Conservation (phyloP, 208 protist species). For the Acanthamoeba quina region DNA sequence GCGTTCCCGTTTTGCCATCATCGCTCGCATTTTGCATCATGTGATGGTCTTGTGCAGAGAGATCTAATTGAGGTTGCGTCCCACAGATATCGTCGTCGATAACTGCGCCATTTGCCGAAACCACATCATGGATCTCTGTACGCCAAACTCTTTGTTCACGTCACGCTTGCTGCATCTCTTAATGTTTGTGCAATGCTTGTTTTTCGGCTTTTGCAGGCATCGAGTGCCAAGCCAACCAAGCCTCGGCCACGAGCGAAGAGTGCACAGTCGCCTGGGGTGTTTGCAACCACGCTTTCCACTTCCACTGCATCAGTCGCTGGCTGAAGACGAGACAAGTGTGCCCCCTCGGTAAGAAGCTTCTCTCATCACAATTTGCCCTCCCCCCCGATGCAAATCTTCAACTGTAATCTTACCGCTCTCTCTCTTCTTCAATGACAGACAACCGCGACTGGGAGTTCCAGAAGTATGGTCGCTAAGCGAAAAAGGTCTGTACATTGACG, state of each 20-base stretch:
- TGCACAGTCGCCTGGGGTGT: slow-evolving; percentile 98
- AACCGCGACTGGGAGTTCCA: slow-evolving; percentile 98
- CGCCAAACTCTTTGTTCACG: neutral
- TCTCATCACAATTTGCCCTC: neutral
- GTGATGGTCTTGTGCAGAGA: neutral
- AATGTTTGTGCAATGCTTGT: neutral
- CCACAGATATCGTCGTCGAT: slow-evolving; percentile 96
- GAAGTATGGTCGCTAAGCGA: slow-evolving; percentile 94
- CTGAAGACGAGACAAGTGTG: slow-evolving; percentile 98
- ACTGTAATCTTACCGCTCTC: slow-evolving; percentile 3
- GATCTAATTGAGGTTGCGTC: neutral
- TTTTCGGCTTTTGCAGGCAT: slow-evolving; percentile 88
- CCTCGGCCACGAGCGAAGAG: slow-evolving; percentile 93
- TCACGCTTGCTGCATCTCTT: neutral
- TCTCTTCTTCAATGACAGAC: slow-evolving; percentile 76
- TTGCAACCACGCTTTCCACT: slow-evolving; percentile 99
- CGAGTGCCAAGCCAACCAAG: slow-evolving; percentile 97
- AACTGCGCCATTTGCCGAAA: slow-evolving; percentile 99
- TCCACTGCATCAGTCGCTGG: slow-evolving; percentile 99
- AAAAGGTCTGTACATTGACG: neutral
- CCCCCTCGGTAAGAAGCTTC: slow-evolving; percentile 91
- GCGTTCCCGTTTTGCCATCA: slow-evolving; percentile 3
- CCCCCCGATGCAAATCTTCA: neutral
- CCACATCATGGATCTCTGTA: slow-evolving; percentile 98
- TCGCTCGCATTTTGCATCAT: slow-evolving; percentile 9